A percentile compares a stretch with the other conserved stretches of the same genome.
Conservation (phyloP, 768 basidiomycete species). For the Russula dissimulans region DNA sequence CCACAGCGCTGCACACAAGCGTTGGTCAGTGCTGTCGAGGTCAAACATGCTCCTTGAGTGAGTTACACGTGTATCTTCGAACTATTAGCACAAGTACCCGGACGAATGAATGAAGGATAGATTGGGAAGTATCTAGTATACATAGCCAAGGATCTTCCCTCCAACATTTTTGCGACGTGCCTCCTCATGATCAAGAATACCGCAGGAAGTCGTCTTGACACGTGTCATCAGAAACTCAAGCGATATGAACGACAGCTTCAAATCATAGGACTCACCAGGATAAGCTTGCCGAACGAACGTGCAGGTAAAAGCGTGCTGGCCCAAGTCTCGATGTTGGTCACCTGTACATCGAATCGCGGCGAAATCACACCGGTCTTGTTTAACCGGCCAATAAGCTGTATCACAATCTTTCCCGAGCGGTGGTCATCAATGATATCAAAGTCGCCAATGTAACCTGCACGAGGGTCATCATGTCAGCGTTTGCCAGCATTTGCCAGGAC, state of each 20-base stretch:
- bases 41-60: no score
- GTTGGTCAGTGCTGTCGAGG: no score
- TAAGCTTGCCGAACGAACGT: constrained; percentile 93
- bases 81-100: no score
- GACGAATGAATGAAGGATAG: not conserved
- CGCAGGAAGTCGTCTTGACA: constrained; percentile 85
- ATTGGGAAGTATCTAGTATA: constrained; percentile 49
- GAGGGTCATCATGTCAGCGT: not conserved
- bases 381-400: constrained; percentile 95
- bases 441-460: constrained; percentile 90
- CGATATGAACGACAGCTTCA: not conserved
- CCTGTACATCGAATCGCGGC: constrained; percentile 96
- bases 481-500: constrained; percentile 1
- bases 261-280: constrained; percentile 52
- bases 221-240: not conserved
- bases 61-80: no score
- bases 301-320: constrained; percentile 94
- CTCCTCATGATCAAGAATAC: constrained; percentile 98
- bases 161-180: constrained; percentile 97
- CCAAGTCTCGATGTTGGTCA: constrained; percentile 89
- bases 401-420: constrained; percentile 94
- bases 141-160: constrained; percentile 89
- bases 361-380: constrained; percentile 99
- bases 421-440: constrained; percentile 99
- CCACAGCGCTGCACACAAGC: no score